These are phyloP conservation scores for Leucocoprinus sp. DNA, from an alignment of 768 basidiomycete species.

Conservation along the genomic window DNA sequence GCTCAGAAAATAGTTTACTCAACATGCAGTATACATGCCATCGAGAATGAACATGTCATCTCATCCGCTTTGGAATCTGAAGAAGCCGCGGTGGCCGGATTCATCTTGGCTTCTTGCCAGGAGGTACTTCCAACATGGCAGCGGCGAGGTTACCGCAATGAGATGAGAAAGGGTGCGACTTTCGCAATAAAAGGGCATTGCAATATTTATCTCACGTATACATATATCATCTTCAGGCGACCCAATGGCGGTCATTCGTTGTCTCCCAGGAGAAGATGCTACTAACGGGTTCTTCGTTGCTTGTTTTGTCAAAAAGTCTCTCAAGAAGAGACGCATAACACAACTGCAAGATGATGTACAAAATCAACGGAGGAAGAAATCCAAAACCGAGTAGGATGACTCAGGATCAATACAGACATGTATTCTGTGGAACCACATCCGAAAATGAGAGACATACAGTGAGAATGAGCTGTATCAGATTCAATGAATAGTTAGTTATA, in stretches of 20 bases:
- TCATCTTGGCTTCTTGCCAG: conserved; percentile 56
- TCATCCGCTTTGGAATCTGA: conserved; percentile 59
- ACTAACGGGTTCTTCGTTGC: conserved; percentile 98
- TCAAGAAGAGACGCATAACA: conserved; percentile 20
- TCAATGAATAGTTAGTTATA: conserved; percentile 10
- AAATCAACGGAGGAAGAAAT: conserved; percentile 16
- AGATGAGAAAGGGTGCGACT: conserved; percentile 49
- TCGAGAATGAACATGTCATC: conserved; percentile 92
- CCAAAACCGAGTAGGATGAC: background rate
- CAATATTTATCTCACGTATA: background rate
- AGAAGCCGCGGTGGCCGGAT: conserved; percentile 53
- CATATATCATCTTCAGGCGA: conserved; percentile 33
- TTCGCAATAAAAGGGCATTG: no score
- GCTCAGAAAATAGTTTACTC: conserved; percentile 87
- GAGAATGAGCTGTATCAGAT: conserved; percentile 11
- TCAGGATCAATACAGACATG: conserved; percentile 8
- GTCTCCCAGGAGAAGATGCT: conserved; percentile 72
- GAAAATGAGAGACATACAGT: conserved; percentile 6
- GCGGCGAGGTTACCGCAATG: conserved; percentile 65
- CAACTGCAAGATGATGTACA: conserved; percentile 16
- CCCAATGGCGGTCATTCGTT: conserved; percentile 60
- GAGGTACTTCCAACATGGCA: conserved; percentile 79
- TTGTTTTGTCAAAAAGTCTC: conserved; percentile 55
- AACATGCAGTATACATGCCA: conserved; percentile 90
- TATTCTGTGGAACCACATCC: conserved; percentile 10